A percentile compares a stretch with the other conserved stretches of the same genome.
Conservation (phyloP, 148 eudicot species). For the Gaultheria prostrata region DNA sequence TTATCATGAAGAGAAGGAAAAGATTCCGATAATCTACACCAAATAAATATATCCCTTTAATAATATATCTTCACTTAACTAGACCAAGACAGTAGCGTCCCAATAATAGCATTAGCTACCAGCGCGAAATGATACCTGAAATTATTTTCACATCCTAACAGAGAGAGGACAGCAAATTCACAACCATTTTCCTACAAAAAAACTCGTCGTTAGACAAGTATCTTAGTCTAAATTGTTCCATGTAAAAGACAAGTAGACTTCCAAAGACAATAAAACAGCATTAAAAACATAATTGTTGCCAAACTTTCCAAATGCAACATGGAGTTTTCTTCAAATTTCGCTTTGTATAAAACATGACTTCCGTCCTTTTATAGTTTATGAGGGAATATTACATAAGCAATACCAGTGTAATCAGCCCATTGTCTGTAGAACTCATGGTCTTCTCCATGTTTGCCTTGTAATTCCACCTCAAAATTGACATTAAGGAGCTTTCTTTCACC, state of each 20-base stretch:
- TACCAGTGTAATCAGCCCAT: constrained; percentile 62
- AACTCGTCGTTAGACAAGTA: not conserved
- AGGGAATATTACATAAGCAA: constrained; percentile 7
- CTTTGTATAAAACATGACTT: not conserved
- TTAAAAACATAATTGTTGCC: not conserved
- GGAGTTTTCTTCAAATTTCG: not conserved
- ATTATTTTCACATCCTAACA: constrained; percentile 44
- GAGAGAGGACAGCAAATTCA: constrained; percentile 65
- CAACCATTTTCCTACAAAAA: constrained; percentile 53
- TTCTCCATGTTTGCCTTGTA: constrained; percentile 51
- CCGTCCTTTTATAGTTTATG: not conserved
- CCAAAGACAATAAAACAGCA: not conserved
- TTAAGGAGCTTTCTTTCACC: constrained; percentile 20
- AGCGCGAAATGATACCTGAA: constrained; percentile 38
- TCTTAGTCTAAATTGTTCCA: too few species aligned
- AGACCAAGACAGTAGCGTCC: not conserved
- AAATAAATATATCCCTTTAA: not conserved
- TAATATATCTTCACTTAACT: not conserved
- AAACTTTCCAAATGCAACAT: not conserved
- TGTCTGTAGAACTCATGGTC: constrained; percentile 45
- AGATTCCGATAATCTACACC: constrained; percentile 49
- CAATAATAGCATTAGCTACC: not conserved
- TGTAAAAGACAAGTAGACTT: constrained; percentile 8
- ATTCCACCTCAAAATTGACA: constrained; percentile 25
- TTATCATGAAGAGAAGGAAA: constrained; percentile 79